These are phyloP conservation scores for Hymenochaete sp. DNA, from an alignment of 1,284 basidiomycete genomes.

Conservation along the genomic window DNA sequence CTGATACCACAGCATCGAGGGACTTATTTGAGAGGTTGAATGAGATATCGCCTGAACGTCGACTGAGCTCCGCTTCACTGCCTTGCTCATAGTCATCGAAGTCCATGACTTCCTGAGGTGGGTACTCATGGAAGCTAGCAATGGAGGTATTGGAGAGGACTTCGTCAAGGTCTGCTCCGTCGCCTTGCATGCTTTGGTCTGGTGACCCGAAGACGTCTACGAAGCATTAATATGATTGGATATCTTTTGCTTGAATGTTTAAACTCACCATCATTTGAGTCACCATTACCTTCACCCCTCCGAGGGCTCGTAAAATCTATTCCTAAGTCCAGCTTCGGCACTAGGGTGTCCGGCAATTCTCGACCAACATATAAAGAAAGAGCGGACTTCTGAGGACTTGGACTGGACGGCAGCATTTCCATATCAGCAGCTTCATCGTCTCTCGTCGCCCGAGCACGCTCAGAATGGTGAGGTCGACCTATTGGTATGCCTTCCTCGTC, in stretches of 20 bases:
- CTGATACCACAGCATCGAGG: conserved; percentile 6
- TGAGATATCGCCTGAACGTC: background rate
- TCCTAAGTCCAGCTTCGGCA: conserved; percentile 38
- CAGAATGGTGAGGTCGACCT: conserved; percentile 24
- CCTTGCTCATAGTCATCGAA: conserved; percentile 4
- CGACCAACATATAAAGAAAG: no score
- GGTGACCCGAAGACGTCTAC: conserved; percentile 14
- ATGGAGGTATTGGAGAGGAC: conserved; percentile 14
- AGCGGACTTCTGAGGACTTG: conserved; percentile 43
- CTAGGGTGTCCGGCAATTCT: conserved; percentile 25
- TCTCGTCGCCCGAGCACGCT: conserved; percentile 31
- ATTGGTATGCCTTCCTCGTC: conserved; percentile 15
- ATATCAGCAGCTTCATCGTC: conserved; percentile 38
- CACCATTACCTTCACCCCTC: background rate
- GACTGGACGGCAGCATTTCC: conserved; percentile 48
- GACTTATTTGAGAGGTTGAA: conserved; percentile 10
- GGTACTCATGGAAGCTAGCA: conserved; percentile 17
- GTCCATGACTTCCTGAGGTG: conserved; percentile 3
- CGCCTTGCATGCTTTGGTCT: conserved; percentile 3
- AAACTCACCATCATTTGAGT: conserved; percentile 9
- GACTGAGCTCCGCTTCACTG: background rate
- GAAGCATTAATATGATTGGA: background rate
- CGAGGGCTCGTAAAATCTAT: conserved; percentile 1
- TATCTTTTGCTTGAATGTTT: background rate
- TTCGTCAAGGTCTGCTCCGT: conserved; percentile 12